Evolutionary conservation across 2,329 filamentous ascomycete genomes (phyloP).

Genomic region (Nigrograna mackinnonii): DNA sequence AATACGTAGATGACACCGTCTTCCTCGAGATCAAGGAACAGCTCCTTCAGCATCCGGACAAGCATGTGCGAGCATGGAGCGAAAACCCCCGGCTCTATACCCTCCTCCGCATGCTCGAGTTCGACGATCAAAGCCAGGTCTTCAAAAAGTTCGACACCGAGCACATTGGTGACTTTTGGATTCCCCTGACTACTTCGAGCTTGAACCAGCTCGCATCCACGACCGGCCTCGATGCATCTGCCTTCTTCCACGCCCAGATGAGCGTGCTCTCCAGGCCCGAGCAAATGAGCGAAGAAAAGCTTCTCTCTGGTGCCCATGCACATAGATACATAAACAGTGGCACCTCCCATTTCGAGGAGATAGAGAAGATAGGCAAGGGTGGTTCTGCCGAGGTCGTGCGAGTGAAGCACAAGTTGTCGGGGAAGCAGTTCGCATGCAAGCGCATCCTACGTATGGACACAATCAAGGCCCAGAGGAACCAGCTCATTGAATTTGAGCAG

Average conservation of each 20-base stretch:
- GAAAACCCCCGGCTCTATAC: conserved; percentile 17
- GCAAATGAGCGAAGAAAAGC: conserved; percentile 19
- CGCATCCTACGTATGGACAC: conserved; percentile 12
- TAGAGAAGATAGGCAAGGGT: conserved; percentile 14
- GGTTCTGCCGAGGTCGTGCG: conserved; percentile 17
- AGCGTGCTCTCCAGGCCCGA: conserved; percentile 16
- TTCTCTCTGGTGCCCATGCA: conserved; percentile 7
- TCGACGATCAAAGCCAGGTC: conserved; percentile 11
- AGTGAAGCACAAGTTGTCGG: conserved; percentile 17
- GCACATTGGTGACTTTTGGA: conserved; percentile 16
- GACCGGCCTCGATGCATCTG: conserved; percentile 3
- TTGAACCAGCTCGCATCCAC: conserved; percentile 10
- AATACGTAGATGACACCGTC: conserved; percentile 20
- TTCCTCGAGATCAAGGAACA: conserved; percentile 16
- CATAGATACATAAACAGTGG: conserved; percentile 15
- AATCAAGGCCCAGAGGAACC: conserved; percentile 15
- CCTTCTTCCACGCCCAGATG: conserved; percentile 13
- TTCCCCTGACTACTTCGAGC: conserved; percentile 8
- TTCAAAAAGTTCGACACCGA: conserved; percentile 15
- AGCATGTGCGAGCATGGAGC: conserved; percentile 10
- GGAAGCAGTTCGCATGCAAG: conserved; percentile 18
- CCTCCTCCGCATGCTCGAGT: conserved; percentile 21
- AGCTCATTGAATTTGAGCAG: conserved; percentile 18
- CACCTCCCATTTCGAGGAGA: conserved; percentile 14
- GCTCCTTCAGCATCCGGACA: conserved; percentile 17